Evolutionary conservation across 345 rosid genomes (phyloP), one percentile per base, ranked within the genome.

Genomic region (Clausena lansium): DNA sequence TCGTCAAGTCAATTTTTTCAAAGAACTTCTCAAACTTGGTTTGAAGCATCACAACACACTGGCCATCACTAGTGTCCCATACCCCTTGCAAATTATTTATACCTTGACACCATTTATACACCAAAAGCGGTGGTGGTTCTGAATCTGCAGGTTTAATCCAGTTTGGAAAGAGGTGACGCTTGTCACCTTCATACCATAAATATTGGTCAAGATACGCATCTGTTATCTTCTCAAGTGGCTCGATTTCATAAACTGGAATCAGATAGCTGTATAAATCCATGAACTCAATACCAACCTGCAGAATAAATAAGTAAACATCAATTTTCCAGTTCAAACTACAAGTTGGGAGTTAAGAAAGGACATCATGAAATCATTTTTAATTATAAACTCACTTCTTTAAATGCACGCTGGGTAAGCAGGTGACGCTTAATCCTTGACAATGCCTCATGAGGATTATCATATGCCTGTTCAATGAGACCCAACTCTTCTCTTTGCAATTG

Each of bases 111-210:
- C 99, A 97, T 80, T 97, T 97, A 82, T 97, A 97, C 57, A 97
- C 99, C 83, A 97, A 86, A 79, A 97, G 92, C 2, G 99, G 99
- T 15, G 99, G 99, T 5, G 99, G 99, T 85, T 97, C 99, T 19
- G 98, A 94, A 90, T 97, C 99, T 24, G 99, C 99, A 82, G 98
- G 99, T 87, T 97, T 97, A 67, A 97, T 94, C 99, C 99, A 97
- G 84, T 97, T 97, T 61, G 99, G 99, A 78, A 97, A 97, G 76
- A 97, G 92, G 83, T 94, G 99, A 28, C 99, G 98, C 88, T 97
- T 97, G 81, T 97, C 99, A 36, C 98, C 99, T 85, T 97, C 99
- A 75, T 94, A 97, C 99, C 99, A 97, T 86, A 97, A 85, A 84
- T 97, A 97, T 69, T 97, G 99, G 76, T 97, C 99, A 83, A 97